A percentile compares a stretch with the other conserved stretches of the same genome.
These are phyloP conservation scores for Cystobasidium slooffiae DNA, from an alignment of 1,284 basidiomycete genomes.

Conservation along the genomic window DNA sequence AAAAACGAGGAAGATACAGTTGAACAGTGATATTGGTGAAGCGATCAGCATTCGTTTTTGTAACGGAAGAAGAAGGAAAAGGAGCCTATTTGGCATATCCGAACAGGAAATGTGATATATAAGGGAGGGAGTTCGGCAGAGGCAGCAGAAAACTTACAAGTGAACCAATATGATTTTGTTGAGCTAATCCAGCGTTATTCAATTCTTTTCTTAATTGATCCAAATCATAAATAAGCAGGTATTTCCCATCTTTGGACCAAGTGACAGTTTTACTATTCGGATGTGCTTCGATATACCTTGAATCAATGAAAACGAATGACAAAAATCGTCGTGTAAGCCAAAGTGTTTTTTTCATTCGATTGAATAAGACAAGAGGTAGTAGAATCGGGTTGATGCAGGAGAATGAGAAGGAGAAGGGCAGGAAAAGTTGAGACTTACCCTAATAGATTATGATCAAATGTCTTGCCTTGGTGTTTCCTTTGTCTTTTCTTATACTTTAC, in stretches of 20 bases:
- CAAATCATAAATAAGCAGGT: conserved; percentile 7
- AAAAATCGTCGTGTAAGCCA: neutral
- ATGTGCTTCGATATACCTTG: conserved; percentile 16
- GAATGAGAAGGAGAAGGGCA: neutral
- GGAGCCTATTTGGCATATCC: too few species aligned
- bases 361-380: too few species aligned
- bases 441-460: conserved; percentile 1
- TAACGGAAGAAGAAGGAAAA: too few species aligned
- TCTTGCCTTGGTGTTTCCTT: neutral
- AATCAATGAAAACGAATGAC: neutral
- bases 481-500: too few species aligned
- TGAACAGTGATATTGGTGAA: too few species aligned
- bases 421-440: neutral
- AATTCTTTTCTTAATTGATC: conserved; percentile 19
- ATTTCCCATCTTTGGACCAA: conserved; percentile 23
- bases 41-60: too few species aligned
- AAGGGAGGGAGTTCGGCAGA: too few species aligned
- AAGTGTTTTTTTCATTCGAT: neutral
- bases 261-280: conserved; percentile 10
- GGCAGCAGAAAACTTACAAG: conserved; percentile 9
- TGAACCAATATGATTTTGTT: neutral
- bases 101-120: too few species aligned
- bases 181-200: conserved; percentile 2
- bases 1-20: too few species aligned
- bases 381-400: neutral